Conservation (phyloP, 495 filamentous ascomycete species). For the Hypoxylon subgilvum region DNA sequence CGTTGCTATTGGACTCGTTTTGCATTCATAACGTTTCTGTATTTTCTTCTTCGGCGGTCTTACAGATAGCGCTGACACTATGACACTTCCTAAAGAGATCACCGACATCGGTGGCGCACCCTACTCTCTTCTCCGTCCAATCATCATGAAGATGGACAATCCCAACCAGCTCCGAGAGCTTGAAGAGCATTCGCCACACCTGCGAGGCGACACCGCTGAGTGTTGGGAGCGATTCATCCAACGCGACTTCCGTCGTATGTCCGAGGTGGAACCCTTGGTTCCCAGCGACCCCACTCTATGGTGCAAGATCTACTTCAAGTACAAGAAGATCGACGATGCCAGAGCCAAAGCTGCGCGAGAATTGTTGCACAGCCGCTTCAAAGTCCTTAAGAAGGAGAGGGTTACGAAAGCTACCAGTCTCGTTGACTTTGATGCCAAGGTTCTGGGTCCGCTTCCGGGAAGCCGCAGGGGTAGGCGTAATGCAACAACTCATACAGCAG, state of each 20-base stretch:
- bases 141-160: conserved; percentile 43
- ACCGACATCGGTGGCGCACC: conserved; percentile 28
- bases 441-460: conserved; percentile 27
- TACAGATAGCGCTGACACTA: conserved; percentile 14
- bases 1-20: too few species aligned
- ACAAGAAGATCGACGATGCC: conserved; percentile 51
- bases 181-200: conserved; percentile 45
- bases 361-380: conserved; percentile 44
- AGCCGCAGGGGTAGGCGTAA: conserved; percentile 6
- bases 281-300: conserved; percentile 45
- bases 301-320: conserved; percentile 47
- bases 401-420: conserved; percentile 39
- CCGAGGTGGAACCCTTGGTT: conserved; percentile 29
- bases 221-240: conserved; percentile 51
- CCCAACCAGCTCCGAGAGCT: conserved; percentile 44
- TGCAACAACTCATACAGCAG: too few species aligned
- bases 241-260: conserved; percentile 39
- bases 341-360: conserved; percentile 54
- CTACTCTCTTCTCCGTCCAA: conserved; percentile 15
- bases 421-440: conserved; percentile 32
- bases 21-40: background rate
- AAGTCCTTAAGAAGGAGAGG: conserved; percentile 39
- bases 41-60: background rate
- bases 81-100: conserved; percentile 20
- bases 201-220: conserved; percentile 40